Conservation (phyloP, 2,329 filamentous ascomycete species). For the Zasmidium citrigriseum region DNA sequence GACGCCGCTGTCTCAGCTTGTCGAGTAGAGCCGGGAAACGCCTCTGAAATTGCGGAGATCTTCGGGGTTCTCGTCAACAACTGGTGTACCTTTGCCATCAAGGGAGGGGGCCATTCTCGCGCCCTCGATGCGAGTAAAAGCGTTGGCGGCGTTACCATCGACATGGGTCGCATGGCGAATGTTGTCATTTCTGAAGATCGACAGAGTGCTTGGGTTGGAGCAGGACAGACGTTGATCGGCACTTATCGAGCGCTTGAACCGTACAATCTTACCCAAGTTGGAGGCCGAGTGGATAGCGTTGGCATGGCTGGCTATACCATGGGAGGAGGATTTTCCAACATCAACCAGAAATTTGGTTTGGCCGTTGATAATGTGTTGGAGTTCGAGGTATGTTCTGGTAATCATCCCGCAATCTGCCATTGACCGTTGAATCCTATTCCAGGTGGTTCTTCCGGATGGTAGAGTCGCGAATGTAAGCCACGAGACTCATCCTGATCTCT, state of each 20-base stretch:
- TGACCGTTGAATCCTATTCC: background rate
- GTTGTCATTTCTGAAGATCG: background rate
- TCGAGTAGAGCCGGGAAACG: background rate
- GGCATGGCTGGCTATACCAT: background rate
- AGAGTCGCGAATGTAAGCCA: slow-evolving; percentile 41
- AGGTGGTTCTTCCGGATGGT: slow-evolving; percentile 23
- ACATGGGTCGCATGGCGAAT: background rate
- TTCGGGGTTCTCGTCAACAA: background rate
- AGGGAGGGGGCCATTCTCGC: background rate
- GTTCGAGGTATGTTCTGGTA: background rate
- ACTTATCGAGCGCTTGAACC: background rate
- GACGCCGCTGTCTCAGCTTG: background rate
- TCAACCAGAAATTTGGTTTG: background rate
- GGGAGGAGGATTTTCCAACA: background rate
- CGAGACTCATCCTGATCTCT: slow-evolving; percentile 48
- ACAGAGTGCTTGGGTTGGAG: background rate
- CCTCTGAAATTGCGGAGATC: background rate
- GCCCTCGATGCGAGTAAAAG: background rate
- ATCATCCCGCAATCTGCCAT: background rate
- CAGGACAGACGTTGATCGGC: background rate
- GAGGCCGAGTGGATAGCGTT: background rate
- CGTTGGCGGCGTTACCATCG: background rate
- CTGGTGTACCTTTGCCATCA: background rate
- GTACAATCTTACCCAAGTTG: background rate
- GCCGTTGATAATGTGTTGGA: background rate